Evolutionary conservation across 2,329 filamentous ascomycete species (phyloP), one percentile per base, ranked within the genome.

Genomic region (Pseudogymnoascus sp.): DNA sequence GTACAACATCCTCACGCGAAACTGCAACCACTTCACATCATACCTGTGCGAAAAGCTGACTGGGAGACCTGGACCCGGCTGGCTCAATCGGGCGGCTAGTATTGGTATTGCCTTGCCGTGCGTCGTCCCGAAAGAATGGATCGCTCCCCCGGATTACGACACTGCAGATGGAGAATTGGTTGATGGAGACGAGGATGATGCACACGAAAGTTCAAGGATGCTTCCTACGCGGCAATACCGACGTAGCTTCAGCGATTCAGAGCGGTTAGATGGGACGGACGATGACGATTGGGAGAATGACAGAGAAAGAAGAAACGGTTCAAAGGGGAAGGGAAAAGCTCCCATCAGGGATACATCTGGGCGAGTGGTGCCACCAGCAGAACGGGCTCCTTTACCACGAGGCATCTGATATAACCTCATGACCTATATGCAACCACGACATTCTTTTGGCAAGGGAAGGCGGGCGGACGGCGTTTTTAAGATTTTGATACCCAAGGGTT

Each of bases 1-100:
- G 12, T 94, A 95, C 75, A 93, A 94, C 70, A 82, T 95, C 12
- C 80, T 95, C 49, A 91, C 87, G 19, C 86, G 86, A 68, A 95
- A 95, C 74, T 95, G 91, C 81, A 95, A 95, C 73, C 91, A 95
- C 73, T 95, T 95, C 73, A 93, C 90, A 2, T 85, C 85, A 19
- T 85, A 88, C 69, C 81, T 95, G 16, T 92, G 89, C 74, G 80
- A 87, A 72, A 84, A 83, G 67, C 80, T 95, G 62, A 93, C 89
- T 1, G 84, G 86, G 5, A 82, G 84, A 52, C 78, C 85, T 0
- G 89, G 88, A 0, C 91, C 91, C 0, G 76, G 75, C 16, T 95
- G 90, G 88, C 77, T 95, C 61, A 95, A 95, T 71, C 84, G 91
- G 62, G 91, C 91, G 1, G 91, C 91, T n/a, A 88, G 84, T 68